Percentiles rank a stretch among this genome's conserved stretches.
Evolutionary conservation across 2,329 filamentous ascomycete species (phyloP).

Genomic region (Pyrenophora tritici-repentis): DNA sequence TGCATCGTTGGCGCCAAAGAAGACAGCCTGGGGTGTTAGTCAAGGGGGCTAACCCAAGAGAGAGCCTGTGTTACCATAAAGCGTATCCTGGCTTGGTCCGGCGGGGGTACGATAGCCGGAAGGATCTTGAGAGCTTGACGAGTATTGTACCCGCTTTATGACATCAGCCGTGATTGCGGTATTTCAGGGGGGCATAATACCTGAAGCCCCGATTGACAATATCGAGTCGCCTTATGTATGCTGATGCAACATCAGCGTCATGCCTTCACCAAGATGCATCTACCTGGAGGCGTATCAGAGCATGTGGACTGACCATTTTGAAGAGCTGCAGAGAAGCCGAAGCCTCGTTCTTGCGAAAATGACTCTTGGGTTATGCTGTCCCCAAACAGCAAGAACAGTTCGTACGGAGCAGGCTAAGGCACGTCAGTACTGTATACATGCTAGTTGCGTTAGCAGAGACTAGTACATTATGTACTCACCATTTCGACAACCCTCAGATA

Average conservation of each 20-base stretch:
- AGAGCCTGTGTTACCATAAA: slow-evolving; percentile 61
- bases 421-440: slow-evolving; percentile 3
- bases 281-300: neutral
- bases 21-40: slow-evolving; percentile 63
- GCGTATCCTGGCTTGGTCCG: slow-evolving; percentile 64
- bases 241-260: slow-evolving; percentile 51
- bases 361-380: slow-evolving; percentile 83
- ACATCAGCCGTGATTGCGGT: slow-evolving; percentile 11
- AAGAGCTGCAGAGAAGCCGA: slow-evolving; percentile 74
- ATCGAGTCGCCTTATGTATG: slow-evolving; percentile 77
- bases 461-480: slow-evolving; percentile 9
- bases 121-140: slow-evolving; percentile 72
- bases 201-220: slow-evolving; percentile 86
- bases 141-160: slow-evolving; percentile 75
- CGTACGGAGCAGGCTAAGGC: slow-evolving; percentile 38
- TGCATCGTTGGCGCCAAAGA: slow-evolving; percentile 92
- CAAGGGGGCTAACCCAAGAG: neutral
- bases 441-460: neutral
- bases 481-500: slow-evolving; percentile 6
- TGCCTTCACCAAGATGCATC: neutral
- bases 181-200: slow-evolving; percentile 15
- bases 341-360: slow-evolving; percentile 66
- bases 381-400: slow-evolving; percentile 74
- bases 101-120: slow-evolving; percentile 71
- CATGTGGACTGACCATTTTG: slow-evolving; percentile 63